Evolutionary conservation across 192 early-diverging fungal species (phyloP), one percentile per base, ranked within the genome.

Genomic region (Backusella tarrabulga): DNA sequence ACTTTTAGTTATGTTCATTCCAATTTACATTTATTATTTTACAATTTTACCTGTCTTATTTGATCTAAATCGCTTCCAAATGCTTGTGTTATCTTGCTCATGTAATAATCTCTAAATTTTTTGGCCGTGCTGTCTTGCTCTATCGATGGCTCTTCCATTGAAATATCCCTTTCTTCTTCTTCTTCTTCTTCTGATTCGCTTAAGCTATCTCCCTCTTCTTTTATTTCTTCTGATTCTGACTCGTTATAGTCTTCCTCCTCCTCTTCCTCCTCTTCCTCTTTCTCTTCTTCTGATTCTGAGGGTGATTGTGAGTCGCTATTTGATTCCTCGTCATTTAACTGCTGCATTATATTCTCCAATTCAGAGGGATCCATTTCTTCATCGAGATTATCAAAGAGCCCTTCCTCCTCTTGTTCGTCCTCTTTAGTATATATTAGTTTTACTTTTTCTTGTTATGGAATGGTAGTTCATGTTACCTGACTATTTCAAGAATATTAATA

Each of bases 31-130:
- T 32, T 32, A 32, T 32, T 32, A 32, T 32, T 32, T 32, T 32
- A 32, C 32, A 32, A 32, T 32, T 54, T 26, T 77, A 78, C 79
- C 76, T 83, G 80, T 72, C 83, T 66, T 54, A 84, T 74, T 66
- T 66, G 70, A 71, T 84, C 83, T 40, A 84, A 72, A 63, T 81
- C 80, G 19, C 75, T 73, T 15, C 80, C 83, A 82, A 84, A 84
- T 19, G 77, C 83, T n/a, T 76, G 72, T 11, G 83, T 84, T 17
- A 84, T 56, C 52, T 74, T 78, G 26, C 74, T 50, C 83, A 84
- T 82, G 41, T 84, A 84, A 74, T 73, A 72, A 68, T 79, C 74
- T 71, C 75, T 63, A 63, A 84, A 84, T 0, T 76, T 68, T 71
- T 76, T 73, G 34, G 73, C 74, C 15, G 80, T 73, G 66, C 34